Conservation (phyloP, 2,329 filamentous ascomycete genomes). For the Beauveria sp. region DNA sequence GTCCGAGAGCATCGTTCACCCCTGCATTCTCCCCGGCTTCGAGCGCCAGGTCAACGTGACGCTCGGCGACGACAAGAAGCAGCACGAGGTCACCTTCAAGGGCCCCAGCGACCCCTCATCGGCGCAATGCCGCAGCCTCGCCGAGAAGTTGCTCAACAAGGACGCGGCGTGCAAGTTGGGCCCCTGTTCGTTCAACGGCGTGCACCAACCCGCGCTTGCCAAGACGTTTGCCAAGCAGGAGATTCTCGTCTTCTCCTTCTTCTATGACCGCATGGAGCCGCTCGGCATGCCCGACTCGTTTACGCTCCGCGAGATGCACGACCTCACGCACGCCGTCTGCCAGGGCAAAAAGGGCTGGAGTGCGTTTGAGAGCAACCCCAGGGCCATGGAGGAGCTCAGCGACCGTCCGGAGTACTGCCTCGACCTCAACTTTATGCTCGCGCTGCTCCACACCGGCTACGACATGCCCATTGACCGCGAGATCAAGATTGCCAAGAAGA, state of each 20-base stretch:
- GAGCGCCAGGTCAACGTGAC: slow-evolving; percentile 65
- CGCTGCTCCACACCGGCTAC: slow-evolving; percentile 87
- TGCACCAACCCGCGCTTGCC: slow-evolving; percentile 84
- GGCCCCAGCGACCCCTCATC: slow-evolving; percentile 69
- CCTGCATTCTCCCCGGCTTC: slow-evolving; percentile 80
- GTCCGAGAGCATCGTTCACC: slow-evolving; percentile 65
- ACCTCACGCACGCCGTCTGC: slow-evolving; percentile 79
- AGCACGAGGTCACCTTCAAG: slow-evolving; percentile 73
- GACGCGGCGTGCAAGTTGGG: slow-evolving; percentile 71
- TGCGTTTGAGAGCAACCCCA: slow-evolving; percentile 67
- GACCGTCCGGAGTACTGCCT: slow-evolving; percentile 86
- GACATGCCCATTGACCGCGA: slow-evolving; percentile 96
- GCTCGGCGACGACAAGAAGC: slow-evolving; percentile 49
- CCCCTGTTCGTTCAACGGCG: slow-evolving; percentile 97
- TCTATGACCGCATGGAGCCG: slow-evolving; percentile 88
- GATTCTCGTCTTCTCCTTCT: slow-evolving; percentile 95
- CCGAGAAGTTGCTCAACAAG: slow-evolving; percentile 87
- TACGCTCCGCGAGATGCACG: slow-evolving; percentile 81
- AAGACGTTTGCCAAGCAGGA: slow-evolving; percentile 92
- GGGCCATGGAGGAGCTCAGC: slow-evolving; percentile 70
- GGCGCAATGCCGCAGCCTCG: slow-evolving; percentile 81
- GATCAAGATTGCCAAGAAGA: slow-evolving; percentile 98
- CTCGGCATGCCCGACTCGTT: slow-evolving; percentile 99
- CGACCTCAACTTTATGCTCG: slow-evolving; percentile 94
- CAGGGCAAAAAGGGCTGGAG: slow-evolving; percentile 71